These are phyloP conservation scores for Aspergillus sergii DNA, from an alignment of 2,329 filamentous ascomycete genomes.

Conservation along the genomic window DNA sequence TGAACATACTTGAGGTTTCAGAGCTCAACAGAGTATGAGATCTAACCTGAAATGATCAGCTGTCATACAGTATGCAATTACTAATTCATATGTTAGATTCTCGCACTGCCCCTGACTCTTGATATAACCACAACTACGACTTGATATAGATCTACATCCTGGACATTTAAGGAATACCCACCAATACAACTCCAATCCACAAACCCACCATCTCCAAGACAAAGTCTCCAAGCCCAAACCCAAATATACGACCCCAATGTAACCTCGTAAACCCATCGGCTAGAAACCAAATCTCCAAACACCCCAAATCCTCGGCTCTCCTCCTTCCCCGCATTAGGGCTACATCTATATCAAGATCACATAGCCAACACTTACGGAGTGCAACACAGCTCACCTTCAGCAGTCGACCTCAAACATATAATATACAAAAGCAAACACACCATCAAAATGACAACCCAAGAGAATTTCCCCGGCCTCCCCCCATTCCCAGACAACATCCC, in stretches of 20 bases:
- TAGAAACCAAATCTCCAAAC: background rate
- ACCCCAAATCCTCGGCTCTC: slow-evolving; percentile 15
- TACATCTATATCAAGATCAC: slow-evolving; percentile 7
- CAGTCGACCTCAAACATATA: background rate
- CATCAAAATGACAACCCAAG: background rate
- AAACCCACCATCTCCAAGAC: background rate
- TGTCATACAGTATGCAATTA: background rate
- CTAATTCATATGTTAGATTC: too few species aligned
- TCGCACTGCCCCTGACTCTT: too few species aligned
- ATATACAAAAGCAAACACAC: background rate
- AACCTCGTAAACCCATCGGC: background rate
- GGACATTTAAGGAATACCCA: background rate
- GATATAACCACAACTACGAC: too few species aligned
- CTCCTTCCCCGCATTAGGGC: slow-evolving; percentile 25
- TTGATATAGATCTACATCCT: too few species aligned
- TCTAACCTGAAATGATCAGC: fast-evolving
- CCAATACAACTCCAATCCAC: too few species aligned
- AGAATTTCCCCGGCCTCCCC: slow-evolving; percentile 34
- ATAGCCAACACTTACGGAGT: background rate
- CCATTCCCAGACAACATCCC: slow-evolving; percentile 47
- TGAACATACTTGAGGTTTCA: background rate
- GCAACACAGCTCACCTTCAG: too few species aligned
- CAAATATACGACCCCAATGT: background rate
- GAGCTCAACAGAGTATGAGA: background rate
- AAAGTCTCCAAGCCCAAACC: background rate